Evolutionary conservation across 306 rosid genomes (phyloP).

Genomic region (Echinosophora koreensis): DNA sequence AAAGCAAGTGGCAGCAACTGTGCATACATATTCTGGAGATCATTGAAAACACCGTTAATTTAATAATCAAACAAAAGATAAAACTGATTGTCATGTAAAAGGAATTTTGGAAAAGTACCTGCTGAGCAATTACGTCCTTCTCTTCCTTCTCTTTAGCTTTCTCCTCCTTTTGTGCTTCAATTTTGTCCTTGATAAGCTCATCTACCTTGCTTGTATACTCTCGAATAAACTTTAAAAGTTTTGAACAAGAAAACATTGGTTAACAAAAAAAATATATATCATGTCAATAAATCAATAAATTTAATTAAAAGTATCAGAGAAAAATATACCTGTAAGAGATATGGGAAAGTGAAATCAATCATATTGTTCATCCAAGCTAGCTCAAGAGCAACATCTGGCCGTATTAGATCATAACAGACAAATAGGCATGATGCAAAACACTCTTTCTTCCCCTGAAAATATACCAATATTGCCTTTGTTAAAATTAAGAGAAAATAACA

Average conservation of each 20-base stretch:
- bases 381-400: conserved; percentile 89
- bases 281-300: conserved; percentile 30
- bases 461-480: conserved; percentile 35
- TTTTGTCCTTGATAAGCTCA: conserved; percentile 81
- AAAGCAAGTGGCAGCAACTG: conserved; percentile 93
- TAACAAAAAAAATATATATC: conserved; percentile 21
- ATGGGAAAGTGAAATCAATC: conserved; percentile 92
- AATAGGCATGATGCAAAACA: conserved; percentile 98
- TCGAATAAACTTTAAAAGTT: conserved; percentile 71
- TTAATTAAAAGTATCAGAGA: conserved; percentile 2
- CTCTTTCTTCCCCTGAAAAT: conserved; percentile 91
- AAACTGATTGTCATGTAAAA: neutral
- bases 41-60: conserved; percentile 44
- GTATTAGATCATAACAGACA: conserved; percentile 87
- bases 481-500: conserved; percentile 34
- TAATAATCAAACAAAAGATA: conserved; percentile 22
- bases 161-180: conserved; percentile 77
- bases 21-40: conserved; percentile 93
- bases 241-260: conserved; percentile 1
- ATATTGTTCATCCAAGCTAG: conserved; percentile 94
- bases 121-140: conserved; percentile 85
- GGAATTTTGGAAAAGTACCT: conserved; percentile 58
- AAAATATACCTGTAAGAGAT: conserved; percentile 75
- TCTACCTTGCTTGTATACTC: conserved; percentile 90
- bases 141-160: conserved; percentile 89